phyloP scores from a whole-genome alignment of 2,329 filamentous ascomycete genomes.

The Aspergillus sergii region DNA sequence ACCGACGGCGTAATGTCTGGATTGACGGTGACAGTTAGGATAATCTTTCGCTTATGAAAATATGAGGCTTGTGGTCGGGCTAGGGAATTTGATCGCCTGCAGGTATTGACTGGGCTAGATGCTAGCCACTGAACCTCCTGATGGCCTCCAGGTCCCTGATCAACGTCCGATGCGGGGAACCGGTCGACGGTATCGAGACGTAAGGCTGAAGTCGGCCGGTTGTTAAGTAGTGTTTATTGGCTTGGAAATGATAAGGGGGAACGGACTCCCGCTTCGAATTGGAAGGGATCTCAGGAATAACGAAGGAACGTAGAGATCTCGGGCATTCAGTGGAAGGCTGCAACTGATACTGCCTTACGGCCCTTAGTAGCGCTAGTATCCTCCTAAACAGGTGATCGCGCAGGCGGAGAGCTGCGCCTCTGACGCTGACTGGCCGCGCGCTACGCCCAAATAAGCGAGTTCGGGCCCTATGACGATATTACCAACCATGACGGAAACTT shows the following conservation, averaged over 20 bases:
- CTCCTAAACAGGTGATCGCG: slow-evolving; percentile 17
- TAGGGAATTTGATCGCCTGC: not conserved
- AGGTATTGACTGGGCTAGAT: not conserved
- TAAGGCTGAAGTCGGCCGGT: not conserved
- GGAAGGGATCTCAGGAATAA: not conserved
- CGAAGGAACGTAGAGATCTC: not conserved
- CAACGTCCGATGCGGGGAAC: slow-evolving; percentile 17
- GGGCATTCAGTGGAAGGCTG: slow-evolving; percentile 18
- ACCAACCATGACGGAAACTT: not conserved
- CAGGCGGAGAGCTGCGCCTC: slow-evolving; percentile 18
- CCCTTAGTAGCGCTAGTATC: not conserved
- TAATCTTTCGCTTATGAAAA: not conserved
- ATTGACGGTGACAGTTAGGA: not conserved
- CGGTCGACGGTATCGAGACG: slow-evolving; percentile 3
- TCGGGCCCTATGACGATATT: slow-evolving; percentile 10
- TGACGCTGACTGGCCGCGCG: slow-evolving; percentile 17
- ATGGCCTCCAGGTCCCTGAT: slow-evolving; percentile 2
- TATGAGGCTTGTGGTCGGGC: not conserved
- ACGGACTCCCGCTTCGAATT: not conserved
- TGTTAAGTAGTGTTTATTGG: not conserved
- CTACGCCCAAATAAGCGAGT: slow-evolving; percentile 21
- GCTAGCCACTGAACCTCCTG: not conserved
- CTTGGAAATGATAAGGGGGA: not conserved
- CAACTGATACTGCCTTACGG: slow-evolving; percentile 14
- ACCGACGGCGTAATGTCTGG: not conserved